These are phyloP conservation scores for Erysimum cheiri DNA, from an alignment of 441 rosid genomes.

Conservation along the genomic window DNA sequence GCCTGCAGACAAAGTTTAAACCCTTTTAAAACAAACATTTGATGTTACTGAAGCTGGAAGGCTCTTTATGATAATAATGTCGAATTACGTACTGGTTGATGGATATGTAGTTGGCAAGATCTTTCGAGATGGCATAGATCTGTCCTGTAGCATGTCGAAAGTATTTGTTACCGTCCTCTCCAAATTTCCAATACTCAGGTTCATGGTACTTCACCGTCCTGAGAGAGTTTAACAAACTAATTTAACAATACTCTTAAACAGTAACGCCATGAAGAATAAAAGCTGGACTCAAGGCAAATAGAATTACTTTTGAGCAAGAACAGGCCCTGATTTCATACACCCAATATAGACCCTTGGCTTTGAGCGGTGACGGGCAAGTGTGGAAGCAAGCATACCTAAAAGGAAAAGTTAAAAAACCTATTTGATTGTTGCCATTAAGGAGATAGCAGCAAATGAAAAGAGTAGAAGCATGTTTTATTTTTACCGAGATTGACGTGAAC, in stretches of 20 bases:
- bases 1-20: slow-evolving; percentile 56
- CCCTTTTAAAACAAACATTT: slow-evolving; percentile 4
- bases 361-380: slow-evolving; percentile 83
- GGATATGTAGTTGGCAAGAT: slow-evolving; percentile 84
- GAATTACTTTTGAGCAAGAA: slow-evolving; percentile 84
- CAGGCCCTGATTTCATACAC: slow-evolving; percentile 99
- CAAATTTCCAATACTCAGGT: slow-evolving; percentile 98
- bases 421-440: slow-evolving; percentile 1
- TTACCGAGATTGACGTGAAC: slow-evolving; percentile 96
- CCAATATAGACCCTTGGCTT: slow-evolving; percentile 91
- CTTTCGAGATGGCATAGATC: slow-evolving; percentile 91
- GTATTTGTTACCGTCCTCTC: slow-evolving; percentile 92
- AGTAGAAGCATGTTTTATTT: slow-evolving; percentile 3
- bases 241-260: not conserved
- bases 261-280: not conserved
- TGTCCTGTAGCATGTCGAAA: slow-evolving; percentile 98
- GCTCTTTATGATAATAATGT: not conserved
- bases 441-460: not conserved
- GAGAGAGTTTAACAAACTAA: slow-evolving; percentile 17
- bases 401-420: not conserved
- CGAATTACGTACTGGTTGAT: slow-evolving; percentile 67
- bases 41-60: not conserved
- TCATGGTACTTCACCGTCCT: slow-evolving; percentile 93
- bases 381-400: slow-evolving; percentile 81
- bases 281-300: not conserved